Conservation (phyloP, 352 stramenopile species). For the Phytophthora melonis region DNA sequence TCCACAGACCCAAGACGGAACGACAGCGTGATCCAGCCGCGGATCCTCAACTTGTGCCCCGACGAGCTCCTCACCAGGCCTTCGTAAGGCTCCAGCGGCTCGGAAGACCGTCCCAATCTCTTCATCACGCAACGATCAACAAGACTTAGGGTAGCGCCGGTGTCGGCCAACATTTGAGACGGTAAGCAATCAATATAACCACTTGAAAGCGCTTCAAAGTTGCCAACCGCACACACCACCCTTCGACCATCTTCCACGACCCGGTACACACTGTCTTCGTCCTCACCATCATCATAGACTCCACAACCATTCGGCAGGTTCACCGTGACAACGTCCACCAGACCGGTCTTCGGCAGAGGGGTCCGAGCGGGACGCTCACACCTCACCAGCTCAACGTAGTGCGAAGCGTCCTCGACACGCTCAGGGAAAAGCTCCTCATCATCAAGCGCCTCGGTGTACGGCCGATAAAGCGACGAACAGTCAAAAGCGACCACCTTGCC, state of each 20-base stretch:
- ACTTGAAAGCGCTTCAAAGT: conserved; percentile 1
- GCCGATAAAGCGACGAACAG: neutral
- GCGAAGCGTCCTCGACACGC: neutral
- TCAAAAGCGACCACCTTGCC: neutral
- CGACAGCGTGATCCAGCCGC: neutral
- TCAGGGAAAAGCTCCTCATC: neutral
- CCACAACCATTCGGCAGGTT: neutral
- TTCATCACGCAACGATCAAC: no score
- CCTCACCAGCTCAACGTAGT: neutral
- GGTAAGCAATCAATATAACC: neutral
- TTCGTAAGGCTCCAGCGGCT: neutral
- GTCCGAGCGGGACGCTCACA: neutral
- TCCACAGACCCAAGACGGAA: neutral
- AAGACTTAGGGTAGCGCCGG: conserved; percentile 2
- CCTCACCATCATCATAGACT: neutral
- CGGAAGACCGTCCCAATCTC: no score
- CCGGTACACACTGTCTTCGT: neutral
- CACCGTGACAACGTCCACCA: neutral
- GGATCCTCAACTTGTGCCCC: neutral
- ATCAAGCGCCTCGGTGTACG: neutral
- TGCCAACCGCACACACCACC: neutral
- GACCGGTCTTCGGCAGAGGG: neutral
- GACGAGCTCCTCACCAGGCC: conserved; percentile 1
- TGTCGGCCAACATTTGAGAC: neutral
- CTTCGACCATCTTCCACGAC: neutral